Percentiles rank a stretch among this genome's conserved stretches.
These are phyloP conservation scores for Candida qinlingensis DNA, from an alignment of 805 yeast genomes.

Conservation along the genomic window DNA sequence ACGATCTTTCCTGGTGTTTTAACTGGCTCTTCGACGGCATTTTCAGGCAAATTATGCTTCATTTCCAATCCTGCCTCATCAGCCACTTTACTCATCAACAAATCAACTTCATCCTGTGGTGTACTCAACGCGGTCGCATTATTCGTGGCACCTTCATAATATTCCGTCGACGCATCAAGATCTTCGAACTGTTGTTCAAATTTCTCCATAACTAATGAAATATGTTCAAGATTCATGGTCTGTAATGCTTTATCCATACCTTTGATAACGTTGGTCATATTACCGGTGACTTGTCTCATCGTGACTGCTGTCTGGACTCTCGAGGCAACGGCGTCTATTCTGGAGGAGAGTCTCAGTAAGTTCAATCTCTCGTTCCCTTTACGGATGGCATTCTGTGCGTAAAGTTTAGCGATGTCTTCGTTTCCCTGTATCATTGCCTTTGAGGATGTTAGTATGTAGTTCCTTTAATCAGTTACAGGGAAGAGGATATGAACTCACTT, in stretches of 20 bases:
- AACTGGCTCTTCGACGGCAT: slow-evolving; percentile 48
- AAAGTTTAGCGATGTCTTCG: slow-evolving; percentile 86
- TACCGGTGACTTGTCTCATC: slow-evolving; percentile 91
- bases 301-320: slow-evolving; percentile 97
- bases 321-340: slow-evolving; percentile 94
- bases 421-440: slow-evolving; percentile 75
- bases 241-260: slow-evolving; percentile 97
- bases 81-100: slow-evolving; percentile 84
- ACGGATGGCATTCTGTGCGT: slow-evolving; percentile 94
- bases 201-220: slow-evolving; percentile 93
- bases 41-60: slow-evolving; percentile 66
- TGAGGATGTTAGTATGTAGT: not conserved
- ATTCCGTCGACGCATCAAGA: slow-evolving; percentile 86
- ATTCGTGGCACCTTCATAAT: slow-evolving; percentile 86
- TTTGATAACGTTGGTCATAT: slow-evolving; percentile 86
- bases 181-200: slow-evolving; percentile 96
- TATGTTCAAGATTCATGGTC: slow-evolving; percentile 90
- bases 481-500: slow-evolving; percentile 28
- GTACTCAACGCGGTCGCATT: slow-evolving; percentile 84
- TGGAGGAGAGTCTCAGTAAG: slow-evolving; percentile 72
- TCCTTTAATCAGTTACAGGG: not conserved
- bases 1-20: slow-evolving; percentile 37
- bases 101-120: slow-evolving; percentile 94
- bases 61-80: slow-evolving; percentile 96
- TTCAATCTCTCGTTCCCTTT: slow-evolving; percentile 84